These are phyloP conservation scores for Symbiodinium pilosum DNA, from an alignment of 73 alveolate genomes.

Conservation along the genomic window DNA sequence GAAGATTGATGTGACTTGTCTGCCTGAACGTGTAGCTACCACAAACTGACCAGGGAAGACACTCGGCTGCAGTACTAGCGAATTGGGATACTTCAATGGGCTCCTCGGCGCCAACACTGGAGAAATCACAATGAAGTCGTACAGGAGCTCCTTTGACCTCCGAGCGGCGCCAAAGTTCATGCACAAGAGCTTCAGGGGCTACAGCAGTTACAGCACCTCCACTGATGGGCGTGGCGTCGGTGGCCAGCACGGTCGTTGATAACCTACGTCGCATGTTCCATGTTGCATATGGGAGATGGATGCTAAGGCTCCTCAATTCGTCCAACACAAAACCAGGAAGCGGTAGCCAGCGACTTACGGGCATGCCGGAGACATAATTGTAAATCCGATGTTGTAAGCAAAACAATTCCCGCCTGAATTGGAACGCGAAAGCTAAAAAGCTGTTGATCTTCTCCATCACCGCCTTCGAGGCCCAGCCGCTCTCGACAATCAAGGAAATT, in stretches of 20 bases:
- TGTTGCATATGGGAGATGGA: not conserved
- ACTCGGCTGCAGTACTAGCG: not conserved
- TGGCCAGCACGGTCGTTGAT: not conserved
- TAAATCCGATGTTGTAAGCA: not conserved
- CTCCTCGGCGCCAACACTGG: not conserved
- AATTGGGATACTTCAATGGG: not conserved
- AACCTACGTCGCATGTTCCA: slow-evolving; percentile 8
- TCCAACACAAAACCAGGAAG: slow-evolving; percentile 11
- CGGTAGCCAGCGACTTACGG: not conserved
- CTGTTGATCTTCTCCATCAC: not conserved
- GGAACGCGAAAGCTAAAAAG: not conserved
- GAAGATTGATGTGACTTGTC: slow-evolving; percentile 8
- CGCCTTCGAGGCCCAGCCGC: not conserved
- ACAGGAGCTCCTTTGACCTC: not conserved
- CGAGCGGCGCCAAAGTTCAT: not conserved
- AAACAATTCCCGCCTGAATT: slow-evolving; percentile 11
- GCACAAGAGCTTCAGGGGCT: not conserved
- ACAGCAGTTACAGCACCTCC: not conserved
- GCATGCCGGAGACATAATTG: not conserved
- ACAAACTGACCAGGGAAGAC: not conserved
- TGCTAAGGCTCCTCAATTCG: slow-evolving; percentile 5
- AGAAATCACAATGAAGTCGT: not conserved
- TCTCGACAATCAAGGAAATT: not conserved
- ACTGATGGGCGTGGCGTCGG: slow-evolving; percentile 15
- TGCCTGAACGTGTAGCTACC: not conserved